Evolutionary conservation across 1,284 basidiomycete genomes (phyloP).

Genomic region (Leccinum olivaceoglutinosum): DNA sequence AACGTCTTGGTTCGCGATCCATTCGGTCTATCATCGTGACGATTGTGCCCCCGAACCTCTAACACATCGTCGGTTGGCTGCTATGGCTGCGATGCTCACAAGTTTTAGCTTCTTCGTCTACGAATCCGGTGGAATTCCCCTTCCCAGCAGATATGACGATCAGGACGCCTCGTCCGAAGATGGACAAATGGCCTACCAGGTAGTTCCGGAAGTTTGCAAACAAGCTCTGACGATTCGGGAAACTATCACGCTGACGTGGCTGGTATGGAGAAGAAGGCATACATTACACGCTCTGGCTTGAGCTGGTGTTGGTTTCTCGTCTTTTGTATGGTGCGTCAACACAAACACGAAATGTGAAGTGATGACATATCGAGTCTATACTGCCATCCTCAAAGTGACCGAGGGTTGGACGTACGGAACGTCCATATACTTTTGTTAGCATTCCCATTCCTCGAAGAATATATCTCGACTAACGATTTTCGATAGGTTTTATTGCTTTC

Average conservation of each 20-base stretch:
- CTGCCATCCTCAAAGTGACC: slow-evolving; percentile 48
- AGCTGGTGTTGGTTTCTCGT: slow-evolving; percentile 46
- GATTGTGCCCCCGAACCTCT: slow-evolving; percentile 43
- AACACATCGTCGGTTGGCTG: slow-evolving; percentile 37
- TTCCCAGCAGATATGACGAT: background rate
- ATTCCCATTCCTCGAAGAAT: slow-evolving; percentile 2
- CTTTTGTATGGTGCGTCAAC: slow-evolving; percentile 35
- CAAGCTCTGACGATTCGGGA: slow-evolving; percentile 9
- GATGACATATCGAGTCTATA: slow-evolving; percentile 10
- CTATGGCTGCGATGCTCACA: slow-evolving; percentile 50
- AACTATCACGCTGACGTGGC: slow-evolving; percentile 18
- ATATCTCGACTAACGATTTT: slow-evolving; percentile 1
- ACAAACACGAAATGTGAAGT: background rate
- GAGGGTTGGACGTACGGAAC: slow-evolving; percentile 48
- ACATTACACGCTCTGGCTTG: slow-evolving; percentile 42
- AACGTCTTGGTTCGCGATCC: slow-evolving; percentile 17
- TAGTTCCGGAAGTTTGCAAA: slow-evolving; percentile 14
- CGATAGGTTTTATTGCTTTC: slow-evolving; percentile 54
- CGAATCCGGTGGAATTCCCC: slow-evolving; percentile 8
- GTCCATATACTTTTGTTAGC: slow-evolving; percentile 70
- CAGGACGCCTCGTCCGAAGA: background rate
- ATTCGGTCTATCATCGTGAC: slow-evolving; percentile 29
- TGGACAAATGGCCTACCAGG: background rate
- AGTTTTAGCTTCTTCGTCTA: slow-evolving; percentile 38
- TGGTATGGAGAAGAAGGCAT: slow-evolving; percentile 40